Evolutionary conservation across 352 stramenopile genomes (phyloP), one percentile per base, ranked within the genome.

Genomic region (Blastocystis sp.): DNA sequence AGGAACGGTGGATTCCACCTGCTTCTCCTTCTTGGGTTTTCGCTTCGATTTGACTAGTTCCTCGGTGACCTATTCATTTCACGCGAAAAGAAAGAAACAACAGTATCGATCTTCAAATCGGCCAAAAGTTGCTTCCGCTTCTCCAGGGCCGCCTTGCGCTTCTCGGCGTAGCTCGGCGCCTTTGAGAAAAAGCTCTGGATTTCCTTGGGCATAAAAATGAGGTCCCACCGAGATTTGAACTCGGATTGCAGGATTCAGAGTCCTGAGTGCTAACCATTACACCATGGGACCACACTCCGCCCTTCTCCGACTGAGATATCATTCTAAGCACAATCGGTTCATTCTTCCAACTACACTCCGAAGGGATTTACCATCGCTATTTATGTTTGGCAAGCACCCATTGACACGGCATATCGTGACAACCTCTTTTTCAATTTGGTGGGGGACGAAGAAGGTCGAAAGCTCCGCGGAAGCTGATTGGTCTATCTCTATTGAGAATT

Each of bases 251-350:
- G 63, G 63, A 75, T 75, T 75, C 63, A 75, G 63, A 75, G 63
- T 75, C 63, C 63, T 75, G 63, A 75, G 63, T 75, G 63, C 63
- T 75, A 75, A 75, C 63, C 63, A 75, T 75, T 75, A 75, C 63
- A 75, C 63, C 63, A 75, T 75, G 63, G 63, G 63, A 75, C 63
- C 63, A 27, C 4, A 34, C 3, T 27, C 16, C 11, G 11, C 7
- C 32, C n/a, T 14, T 14, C 51, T 59, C 3, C 7, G n/a, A 32
- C n/a, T n/a, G n/a, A n/a, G n/a, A n/a, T n/a, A n/a, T n/a, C n/a
- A n/a, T n/a, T n/a, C n/a, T n/a, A n/a, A n/a, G n/a, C n/a, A n/a
- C n/a, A n/a, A n/a, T n/a, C n/a, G n/a, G n/a, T n/a, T n/a, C n/a
- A n/a, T n/a, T n/a, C n/a, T n/a, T n/a, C n/a, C n/a, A n/a, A n/a